Conservation (phyloP, 306 rosid genomes). For the Inga laurina region DNA sequence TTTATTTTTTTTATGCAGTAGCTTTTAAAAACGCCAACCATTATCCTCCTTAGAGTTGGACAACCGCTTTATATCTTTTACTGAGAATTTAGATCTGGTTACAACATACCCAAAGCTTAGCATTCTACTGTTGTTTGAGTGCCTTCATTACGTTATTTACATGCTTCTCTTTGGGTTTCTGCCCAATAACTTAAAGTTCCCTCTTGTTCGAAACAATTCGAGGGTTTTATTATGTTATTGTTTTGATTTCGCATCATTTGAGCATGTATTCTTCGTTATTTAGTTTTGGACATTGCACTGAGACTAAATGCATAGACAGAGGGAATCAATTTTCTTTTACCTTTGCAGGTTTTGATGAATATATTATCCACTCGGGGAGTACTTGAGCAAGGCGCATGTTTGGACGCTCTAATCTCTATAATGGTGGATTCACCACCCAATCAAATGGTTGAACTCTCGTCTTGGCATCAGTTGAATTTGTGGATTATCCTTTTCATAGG, state of each 20-base stretch:
- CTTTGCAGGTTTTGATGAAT: conserved; percentile 79
- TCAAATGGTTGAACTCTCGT: conserved; percentile 68
- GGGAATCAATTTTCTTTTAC: conserved; percentile 9
- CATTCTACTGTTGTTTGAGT: background rate
- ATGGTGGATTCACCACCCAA: conserved; percentile 90
- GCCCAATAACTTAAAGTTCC: too few species aligned
- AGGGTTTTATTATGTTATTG: too few species aligned
- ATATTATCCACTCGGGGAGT: conserved; percentile 79
- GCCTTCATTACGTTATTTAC: background rate
- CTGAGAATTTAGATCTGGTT: background rate
- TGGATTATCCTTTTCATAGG: background rate
- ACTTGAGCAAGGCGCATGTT: conserved; percentile 84
- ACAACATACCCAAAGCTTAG: background rate
- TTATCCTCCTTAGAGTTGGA: background rate
- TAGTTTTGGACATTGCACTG: background rate
- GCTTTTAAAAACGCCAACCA: background rate
- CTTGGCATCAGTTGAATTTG: background rate
- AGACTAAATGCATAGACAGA: background rate
- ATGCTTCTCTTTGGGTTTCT: too few species aligned
- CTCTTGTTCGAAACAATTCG: too few species aligned
- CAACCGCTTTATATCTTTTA: background rate
- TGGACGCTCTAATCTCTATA: conserved; percentile 82
- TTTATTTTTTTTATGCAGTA: background rate
- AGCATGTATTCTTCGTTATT: too few species aligned
- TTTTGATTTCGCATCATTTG: too few species aligned